These are phyloP conservation scores for Achaetomium macrosporum DNA, from an alignment of 2,329 filamentous ascomycete genomes.

Conservation along the genomic window DNA sequence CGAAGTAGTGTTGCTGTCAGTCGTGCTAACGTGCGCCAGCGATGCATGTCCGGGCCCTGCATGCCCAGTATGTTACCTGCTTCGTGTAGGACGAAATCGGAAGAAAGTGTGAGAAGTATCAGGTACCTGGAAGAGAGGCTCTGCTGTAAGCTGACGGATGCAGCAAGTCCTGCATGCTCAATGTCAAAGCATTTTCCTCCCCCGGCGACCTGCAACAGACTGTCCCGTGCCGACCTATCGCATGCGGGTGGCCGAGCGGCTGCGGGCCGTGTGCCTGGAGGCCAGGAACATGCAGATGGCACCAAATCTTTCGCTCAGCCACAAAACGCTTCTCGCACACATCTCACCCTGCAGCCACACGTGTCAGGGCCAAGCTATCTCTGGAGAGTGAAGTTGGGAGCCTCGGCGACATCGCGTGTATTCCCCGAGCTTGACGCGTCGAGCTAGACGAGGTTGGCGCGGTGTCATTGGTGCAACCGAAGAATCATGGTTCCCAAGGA, in stretches of 20 bases:
- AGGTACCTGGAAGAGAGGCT: too few relatives aligned
- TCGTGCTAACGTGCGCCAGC: too few relatives aligned
- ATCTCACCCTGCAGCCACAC: background rate
- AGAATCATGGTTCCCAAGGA: slow-evolving; percentile 2
- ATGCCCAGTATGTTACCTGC: too few relatives aligned
- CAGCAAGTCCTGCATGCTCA: too few relatives aligned
- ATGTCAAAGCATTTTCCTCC: too few relatives aligned
- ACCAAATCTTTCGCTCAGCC: background rate
- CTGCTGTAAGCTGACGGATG: too few relatives aligned
- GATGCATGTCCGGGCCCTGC: too few relatives aligned
- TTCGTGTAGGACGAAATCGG: too few relatives aligned
- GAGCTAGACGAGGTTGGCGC: background rate
- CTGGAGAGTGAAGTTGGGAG: background rate
- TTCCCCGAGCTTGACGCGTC: slow-evolving; percentile 1
- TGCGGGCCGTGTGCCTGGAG: background rate
- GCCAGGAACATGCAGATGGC: background rate
- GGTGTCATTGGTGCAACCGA: background rate
- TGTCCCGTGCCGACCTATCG: background rate
- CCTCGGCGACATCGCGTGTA: background rate
- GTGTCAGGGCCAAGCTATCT: background rate
- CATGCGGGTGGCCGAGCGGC: background rate
- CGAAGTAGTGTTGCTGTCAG: too few relatives aligned
- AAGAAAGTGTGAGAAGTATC: too few relatives aligned
- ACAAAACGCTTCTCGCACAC: background rate
- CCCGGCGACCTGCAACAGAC: background rate